phyloP scores from a whole-genome alignment of 179 eudicot genomes.

The Nepenthes alata region DNA sequence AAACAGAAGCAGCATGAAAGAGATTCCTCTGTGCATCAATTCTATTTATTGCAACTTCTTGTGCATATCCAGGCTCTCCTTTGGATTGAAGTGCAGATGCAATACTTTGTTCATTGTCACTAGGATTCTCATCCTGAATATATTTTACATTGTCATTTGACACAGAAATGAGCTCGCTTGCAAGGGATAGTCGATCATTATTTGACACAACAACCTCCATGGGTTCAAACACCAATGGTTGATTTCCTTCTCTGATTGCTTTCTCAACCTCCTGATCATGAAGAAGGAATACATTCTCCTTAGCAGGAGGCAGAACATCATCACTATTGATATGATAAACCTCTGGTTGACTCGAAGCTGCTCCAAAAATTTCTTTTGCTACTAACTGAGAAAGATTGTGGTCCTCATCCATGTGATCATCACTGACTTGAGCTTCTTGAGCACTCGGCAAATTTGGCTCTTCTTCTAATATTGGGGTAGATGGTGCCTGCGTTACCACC shows the following conservation, averaged over 20 bases:
- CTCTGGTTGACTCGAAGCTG: slow-evolving; percentile 19
- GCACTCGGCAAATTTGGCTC: slow-evolving; percentile 58
- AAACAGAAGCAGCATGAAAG: background rate
- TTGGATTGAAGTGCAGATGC: slow-evolving; percentile 11
- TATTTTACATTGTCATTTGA: slow-evolving; percentile 10
- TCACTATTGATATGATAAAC: slow-evolving; percentile 11
- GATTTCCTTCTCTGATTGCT: slow-evolving; percentile 11
- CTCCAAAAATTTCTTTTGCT: slow-evolving; percentile 27
- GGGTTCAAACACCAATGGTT: slow-evolving; percentile 16
- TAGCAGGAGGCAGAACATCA: slow-evolving; percentile 11
- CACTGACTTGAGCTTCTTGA: slow-evolving; percentile 62
- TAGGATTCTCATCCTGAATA: slow-evolving; percentile 14
- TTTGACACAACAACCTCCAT: slow-evolving; percentile 14
- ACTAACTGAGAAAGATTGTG: slow-evolving; percentile 22
- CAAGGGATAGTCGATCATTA: slow-evolving; percentile 11
- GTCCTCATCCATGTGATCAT: slow-evolving; percentile 66
- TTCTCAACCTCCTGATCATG: slow-evolving; percentile 20
- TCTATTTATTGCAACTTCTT: slow-evolving; percentile 14
- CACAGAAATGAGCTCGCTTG: slow-evolving; percentile 14
- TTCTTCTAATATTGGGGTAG: slow-evolving; percentile 80
- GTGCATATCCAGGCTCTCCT: slow-evolving; percentile 10
- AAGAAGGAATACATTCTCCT: slow-evolving; percentile 18
- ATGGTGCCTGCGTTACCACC: slow-evolving; percentile 57
- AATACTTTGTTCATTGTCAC: slow-evolving; percentile 13
- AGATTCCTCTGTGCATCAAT: background rate